phyloP scores from a whole-genome alignment of 306 rosid species.

The Pterocarpus santalinus region DNA sequence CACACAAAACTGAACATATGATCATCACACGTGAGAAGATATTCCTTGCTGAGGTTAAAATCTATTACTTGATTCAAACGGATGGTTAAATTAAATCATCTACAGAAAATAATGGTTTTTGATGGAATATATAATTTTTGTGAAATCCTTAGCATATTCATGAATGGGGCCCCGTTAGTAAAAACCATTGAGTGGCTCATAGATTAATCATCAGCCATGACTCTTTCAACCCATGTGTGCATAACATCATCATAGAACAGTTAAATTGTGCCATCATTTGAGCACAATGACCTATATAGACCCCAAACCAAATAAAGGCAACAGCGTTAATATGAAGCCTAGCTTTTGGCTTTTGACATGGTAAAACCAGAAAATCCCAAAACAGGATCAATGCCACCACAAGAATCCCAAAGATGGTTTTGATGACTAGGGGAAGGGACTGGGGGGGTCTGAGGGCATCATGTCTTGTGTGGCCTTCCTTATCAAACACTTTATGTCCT shows the following conservation, averaged over 20 bases:
- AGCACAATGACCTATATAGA: conserved; percentile 45
- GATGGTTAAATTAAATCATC: conserved; percentile 29
- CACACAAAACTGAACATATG: conserved; percentile 35
- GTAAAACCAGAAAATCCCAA: conserved; percentile 38
- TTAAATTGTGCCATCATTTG: conserved; percentile 53
- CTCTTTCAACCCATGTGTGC: conserved; percentile 57
- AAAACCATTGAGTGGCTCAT: conserved; percentile 47
- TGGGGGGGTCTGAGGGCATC: conserved; percentile 54
- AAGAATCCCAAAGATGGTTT: conserved; percentile 58
- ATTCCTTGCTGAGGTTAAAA: conserved; percentile 46
- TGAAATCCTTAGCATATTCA: conserved; percentile 38
- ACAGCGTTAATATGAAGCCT: conserved; percentile 36
- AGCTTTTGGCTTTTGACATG: conserved; percentile 32
- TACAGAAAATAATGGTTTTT: conserved; percentile 13
- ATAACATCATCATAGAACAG: conserved; percentile 49
- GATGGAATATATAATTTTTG: conserved; percentile 40
- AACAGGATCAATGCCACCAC: background rate
- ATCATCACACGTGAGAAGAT: conserved; percentile 51
- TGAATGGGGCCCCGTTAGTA: conserved; percentile 44
- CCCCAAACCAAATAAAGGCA: conserved; percentile 32
- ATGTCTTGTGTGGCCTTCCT: conserved; percentile 61
- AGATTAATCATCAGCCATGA: conserved; percentile 52
- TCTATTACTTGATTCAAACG: conserved; percentile 41
- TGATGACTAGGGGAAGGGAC: conserved; percentile 47
- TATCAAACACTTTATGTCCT: conserved; percentile 81